Conservation (phyloP, 495 filamentous ascomycete genomes). For the Talaromyces borbonicus region DNA sequence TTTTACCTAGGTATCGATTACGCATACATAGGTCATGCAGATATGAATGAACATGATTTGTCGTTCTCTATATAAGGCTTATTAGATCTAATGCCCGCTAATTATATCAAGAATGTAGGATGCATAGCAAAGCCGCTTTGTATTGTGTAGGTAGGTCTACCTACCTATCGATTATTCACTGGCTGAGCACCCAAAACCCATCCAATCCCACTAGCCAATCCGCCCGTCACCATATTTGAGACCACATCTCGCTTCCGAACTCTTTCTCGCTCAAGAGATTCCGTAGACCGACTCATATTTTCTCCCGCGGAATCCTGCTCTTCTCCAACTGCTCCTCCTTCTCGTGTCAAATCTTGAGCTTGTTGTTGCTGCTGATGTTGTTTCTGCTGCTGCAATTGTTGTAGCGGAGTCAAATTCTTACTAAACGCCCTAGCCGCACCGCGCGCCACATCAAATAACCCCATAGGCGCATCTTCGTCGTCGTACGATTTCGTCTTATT, state of each 20-base stretch:
- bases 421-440: constrained; percentile 69
- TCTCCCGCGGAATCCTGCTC: constrained; percentile 15
- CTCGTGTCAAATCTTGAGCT: too few species aligned
- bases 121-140: constrained; percentile 6
- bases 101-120: too few species aligned
- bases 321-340: constrained; percentile 1
- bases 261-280: constrained; percentile 30
- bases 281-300: constrained; percentile 15
- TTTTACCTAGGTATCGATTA: too few species aligned
- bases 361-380: constrained; percentile 3
- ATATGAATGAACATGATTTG: too few species aligned
- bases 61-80: too few species aligned
- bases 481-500: too few species aligned
- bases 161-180: constrained; percentile 23
- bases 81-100: too few species aligned
- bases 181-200: constrained; percentile 74
- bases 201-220: constrained; percentile 68
- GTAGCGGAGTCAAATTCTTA: constrained; percentile 50
- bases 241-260: constrained; percentile 75
- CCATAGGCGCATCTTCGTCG: constrained; percentile 81
- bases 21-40: too few species aligned
- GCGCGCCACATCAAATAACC: constrained; percentile 83
- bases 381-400: constrained; percentile 11
- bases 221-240: constrained; percentile 61
- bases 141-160: not conserved